Base-by-base conservation (phyloP, 1,284 basidiomycete species). In the Papiliotrema nemorosa region DNA sequence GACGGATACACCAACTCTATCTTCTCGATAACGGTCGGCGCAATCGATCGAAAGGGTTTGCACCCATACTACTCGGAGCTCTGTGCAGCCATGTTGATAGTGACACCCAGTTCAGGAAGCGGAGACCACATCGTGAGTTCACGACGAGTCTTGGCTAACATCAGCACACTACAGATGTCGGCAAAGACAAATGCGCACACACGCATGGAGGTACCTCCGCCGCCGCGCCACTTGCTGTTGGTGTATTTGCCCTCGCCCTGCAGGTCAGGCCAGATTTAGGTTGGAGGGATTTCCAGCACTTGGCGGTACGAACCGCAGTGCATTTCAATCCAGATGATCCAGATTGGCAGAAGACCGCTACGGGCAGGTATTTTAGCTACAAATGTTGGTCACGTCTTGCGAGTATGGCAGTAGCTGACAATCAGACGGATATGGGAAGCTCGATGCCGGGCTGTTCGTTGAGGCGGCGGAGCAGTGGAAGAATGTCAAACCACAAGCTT, bases 1-100 rank as follows among this genome's bases (percentile, higher is more conserved):
- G 96, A 98, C 63, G 96, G 96, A 5, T 99, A 98, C 74, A 99
- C 96, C 29, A 98, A 98, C 71, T 90, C 87, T 60, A 96, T 97
- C 58, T 97, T 92, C 76, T 91, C 88, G 5, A 85, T 98, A 49
- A 99, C 96, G 0, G 90, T 99, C 26, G 87, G 91, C 9, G 90
- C 96, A 0, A 81, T 97, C 52, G 94, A 98, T 67, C 83, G 87
- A 67, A 88, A 89, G 67, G 94, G 92, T 10, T 76, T 90, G 36
- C 94, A 97, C 69, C 96, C 96, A 5, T 92, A 88, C 69, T 99
- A 99, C 67, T 98, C 94, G 9, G 96, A 99, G 73, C 79, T 91
- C 47, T 99, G 96, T 72, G 86, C 93, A 2, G 94, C 96, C 0
- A 97, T 97, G 75, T 86, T 99, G 82, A 81, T 96, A 45, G 92